Percentiles rank a stretch among this genome's conserved stretches.
These are phyloP conservation scores for Cladosporium sp. DNA, from an alignment of 2,329 filamentous ascomycete genomes.

Conservation along the genomic window DNA sequence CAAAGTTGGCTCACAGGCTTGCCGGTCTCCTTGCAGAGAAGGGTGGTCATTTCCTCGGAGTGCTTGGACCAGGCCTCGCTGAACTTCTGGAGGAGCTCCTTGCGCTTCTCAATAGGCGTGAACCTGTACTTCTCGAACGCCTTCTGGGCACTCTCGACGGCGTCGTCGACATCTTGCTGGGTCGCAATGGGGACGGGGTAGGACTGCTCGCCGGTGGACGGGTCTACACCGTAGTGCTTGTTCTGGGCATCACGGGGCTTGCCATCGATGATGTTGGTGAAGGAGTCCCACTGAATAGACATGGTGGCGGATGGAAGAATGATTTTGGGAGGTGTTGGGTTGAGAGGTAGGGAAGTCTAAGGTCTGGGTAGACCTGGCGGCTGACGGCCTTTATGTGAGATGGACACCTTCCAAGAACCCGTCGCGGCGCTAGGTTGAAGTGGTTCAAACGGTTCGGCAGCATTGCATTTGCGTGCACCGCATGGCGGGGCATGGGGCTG, in stretches of 20 bases:
- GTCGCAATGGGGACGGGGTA: constrained; percentile 33
- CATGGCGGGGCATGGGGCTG: too few relatives aligned
- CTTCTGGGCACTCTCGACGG: constrained; percentile 30
- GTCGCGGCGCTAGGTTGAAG: too few relatives aligned
- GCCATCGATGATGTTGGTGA: constrained; percentile 36
- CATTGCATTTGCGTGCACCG: too few relatives aligned
- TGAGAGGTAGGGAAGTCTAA: too few relatives aligned
- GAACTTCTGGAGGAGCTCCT: constrained; percentile 30
- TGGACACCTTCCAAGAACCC: too few relatives aligned
- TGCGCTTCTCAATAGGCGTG: constrained; percentile 31
- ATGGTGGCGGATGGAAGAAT: constrained; percentile 22
- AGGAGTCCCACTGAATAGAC: constrained; percentile 36
- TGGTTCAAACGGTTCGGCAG: constrained; percentile 13
- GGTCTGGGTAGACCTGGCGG: too few relatives aligned
- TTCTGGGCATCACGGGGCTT: constrained; percentile 26
- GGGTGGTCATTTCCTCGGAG: constrained; percentile 30
- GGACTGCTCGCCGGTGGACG: constrained; percentile 31
- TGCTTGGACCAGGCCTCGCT: constrained; percentile 28
- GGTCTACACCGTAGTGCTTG: constrained; percentile 30
- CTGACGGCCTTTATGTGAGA: too few relatives aligned
- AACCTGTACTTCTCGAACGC: constrained; percentile 32
- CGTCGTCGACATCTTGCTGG: constrained; percentile 35
- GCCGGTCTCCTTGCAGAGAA: constrained; percentile 33
- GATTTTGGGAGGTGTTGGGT: too few relatives aligned
- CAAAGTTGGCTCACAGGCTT: constrained; percentile 30